Evolutionary conservation across 2,329 filamentous ascomycete genomes (phyloP), one percentile per base, ranked within the genome.

Genomic region (Helminthosporium solani): DNA sequence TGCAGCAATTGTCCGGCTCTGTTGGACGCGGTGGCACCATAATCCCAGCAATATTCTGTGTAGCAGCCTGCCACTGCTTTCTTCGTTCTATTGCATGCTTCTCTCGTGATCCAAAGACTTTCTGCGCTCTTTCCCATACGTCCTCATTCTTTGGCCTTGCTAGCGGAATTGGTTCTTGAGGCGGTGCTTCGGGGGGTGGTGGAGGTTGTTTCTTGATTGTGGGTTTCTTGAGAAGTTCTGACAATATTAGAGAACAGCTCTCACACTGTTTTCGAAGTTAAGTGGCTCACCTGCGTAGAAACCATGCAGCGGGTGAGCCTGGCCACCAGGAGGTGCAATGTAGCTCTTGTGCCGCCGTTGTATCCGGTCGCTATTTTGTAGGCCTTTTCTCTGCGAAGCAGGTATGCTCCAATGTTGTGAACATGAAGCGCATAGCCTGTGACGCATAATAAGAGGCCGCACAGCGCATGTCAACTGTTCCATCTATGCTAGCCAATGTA

Each of bases 1-100:
- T 99, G 73, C 94, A 99, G 78, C 94, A 99, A 66, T 99, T 96
- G 63, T 97, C 94, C 3, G 94, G 94, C 71, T 99, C 92, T 38
- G 83, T 79, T 1, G 94, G 94, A 38, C 82, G 81, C 0, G 90
- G 91, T 2, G 94, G 94, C 3, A 97, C 86, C 15, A 83, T 72
- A 1, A 97, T 80, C 3, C 91, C 92, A 1, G 88, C 90, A 44
- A 96, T 76, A 49, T 83, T 75, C 7, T 75, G 81, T 40, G 83
- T 83, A 50, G 80, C 76, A 12, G 78, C 74, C 11, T 82, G 74
- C 28, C 83, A 78, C 35, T 81, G 77, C 49, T 83, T 80, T 52
- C 79, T 79, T 33, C 86, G 78, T 61, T 90, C 85, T 30, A 80
- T 79, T 1, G 90, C 88, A 0, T 87, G 88, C 19, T 86, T 83